These are phyloP conservation scores for Hortiboletus flavorubellus DNA, from an alignment of 768 basidiomycete genomes.

Conservation along the genomic window DNA sequence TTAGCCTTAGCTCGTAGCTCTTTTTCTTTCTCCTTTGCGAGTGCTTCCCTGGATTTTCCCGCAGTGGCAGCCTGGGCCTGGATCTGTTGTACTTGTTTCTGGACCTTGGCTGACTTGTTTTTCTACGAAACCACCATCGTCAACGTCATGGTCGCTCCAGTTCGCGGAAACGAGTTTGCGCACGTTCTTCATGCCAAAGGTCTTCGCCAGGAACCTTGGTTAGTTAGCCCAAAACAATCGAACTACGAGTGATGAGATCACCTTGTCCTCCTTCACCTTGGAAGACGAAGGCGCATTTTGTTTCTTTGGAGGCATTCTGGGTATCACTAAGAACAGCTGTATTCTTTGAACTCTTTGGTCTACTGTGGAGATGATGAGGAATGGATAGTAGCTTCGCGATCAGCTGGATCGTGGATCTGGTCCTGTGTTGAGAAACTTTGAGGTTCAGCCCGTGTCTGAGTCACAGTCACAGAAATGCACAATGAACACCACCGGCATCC, in stretches of 20 bases:
- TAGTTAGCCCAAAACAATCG: conserved; percentile 22
- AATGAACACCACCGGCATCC: not conserved
- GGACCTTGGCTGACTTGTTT: conserved; percentile 93
- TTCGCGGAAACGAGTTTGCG: conserved; percentile 25
- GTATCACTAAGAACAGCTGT: not conserved
- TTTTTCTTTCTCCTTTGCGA: conserved; percentile 88
- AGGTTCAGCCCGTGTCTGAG: not conserved
- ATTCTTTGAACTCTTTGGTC: too few species aligned
- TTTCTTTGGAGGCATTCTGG: conserved; percentile 78
- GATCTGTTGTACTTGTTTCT: conserved; percentile 77
- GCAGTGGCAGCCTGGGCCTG: conserved; percentile 69
- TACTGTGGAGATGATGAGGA: not conserved
- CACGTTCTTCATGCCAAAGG: conserved; percentile 88
- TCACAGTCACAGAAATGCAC: conserved; percentile 1
- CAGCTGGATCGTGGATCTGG: not conserved
- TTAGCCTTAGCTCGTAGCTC: conserved; percentile 72
- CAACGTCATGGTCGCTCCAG: conserved; percentile 1
- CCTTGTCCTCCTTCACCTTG: conserved; percentile 83
- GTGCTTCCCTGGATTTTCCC: conserved; percentile 75
- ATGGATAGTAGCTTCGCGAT: not conserved
- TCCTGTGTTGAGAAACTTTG: not conserved
- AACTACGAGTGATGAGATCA: conserved; percentile 30
- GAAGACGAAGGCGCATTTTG: conserved; percentile 53
- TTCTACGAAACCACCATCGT: conserved; percentile 48
- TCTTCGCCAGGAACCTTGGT: conserved; percentile 45